Base-by-base conservation (phyloP, 495 filamentous ascomycete species). In the Acidomyces sp. region DNA sequence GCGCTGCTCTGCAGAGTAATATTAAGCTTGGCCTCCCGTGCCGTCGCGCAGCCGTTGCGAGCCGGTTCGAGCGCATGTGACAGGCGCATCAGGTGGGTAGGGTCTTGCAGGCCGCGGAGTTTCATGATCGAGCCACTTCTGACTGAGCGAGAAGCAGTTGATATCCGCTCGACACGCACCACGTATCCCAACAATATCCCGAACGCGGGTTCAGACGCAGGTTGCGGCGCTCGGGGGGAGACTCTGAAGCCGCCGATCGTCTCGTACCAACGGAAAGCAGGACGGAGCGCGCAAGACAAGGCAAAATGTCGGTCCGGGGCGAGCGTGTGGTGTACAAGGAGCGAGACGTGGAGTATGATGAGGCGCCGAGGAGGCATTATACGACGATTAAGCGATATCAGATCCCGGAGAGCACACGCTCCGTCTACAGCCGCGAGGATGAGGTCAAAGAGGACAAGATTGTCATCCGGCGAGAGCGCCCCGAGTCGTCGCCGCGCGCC, bases 371-470 rank as follows among this genome's bases (percentile, higher is more conserved):
- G n/a, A 27, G 50, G 23, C 38, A 45, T 29, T 61, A 52, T 48
- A 60, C 58, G 31, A 64, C 61, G 2, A 57, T 64, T 25, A 56
- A 57, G 33, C 56, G 60, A 26, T 64, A 64, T 48, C 56, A 58
- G 41, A 48, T 63, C 2, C 61, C 60, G 26, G 61, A 64, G 18
- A 37, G 48, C 26, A 45, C 13, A 2, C 29, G 37, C 35, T 40
- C 29, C 13, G 4, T 29, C 2, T 15, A 22, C 12, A 32, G 19
- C 37, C 20, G 43, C n/a, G 38, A 46, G 29, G 25, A 19, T n/a
- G 45, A 53, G 6, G 52, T 56, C 39, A 55, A 60, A 35, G 49
- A 55, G 12, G 54, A 59, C 29, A 53, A 53, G 34, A 56, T 54
- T 43, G 36, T 60, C 34, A 48, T 60, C 32, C 47, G 46, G 24